phyloP scores from a whole-genome alignment of 2,329 filamentous ascomycete genomes.

The Meredithiella fracta region DNA sequence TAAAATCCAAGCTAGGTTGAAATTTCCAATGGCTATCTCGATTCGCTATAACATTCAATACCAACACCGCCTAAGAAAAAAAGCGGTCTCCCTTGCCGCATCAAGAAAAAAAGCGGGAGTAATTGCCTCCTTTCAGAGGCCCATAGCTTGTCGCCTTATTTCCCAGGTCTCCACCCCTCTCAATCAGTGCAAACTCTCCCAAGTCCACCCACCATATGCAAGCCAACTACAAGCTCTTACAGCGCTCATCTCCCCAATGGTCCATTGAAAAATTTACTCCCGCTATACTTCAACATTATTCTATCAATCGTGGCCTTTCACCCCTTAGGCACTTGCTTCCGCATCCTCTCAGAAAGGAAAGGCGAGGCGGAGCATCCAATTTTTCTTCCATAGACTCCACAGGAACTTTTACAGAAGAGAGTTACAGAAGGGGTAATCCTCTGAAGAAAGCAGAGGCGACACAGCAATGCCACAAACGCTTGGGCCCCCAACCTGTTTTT shows the following conservation, averaged over 20 bases:
- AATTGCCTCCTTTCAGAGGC: not conserved
- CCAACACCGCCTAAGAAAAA: not conserved
- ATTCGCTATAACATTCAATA: not conserved
- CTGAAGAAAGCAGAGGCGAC: not conserved
- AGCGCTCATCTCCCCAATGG: not conserved
- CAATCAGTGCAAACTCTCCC: not conserved
- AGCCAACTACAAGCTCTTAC: not conserved
- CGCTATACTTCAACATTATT: too few relatives aligned
- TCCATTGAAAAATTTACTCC: not conserved
- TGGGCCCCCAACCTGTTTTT: not conserved
- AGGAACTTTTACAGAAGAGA: not conserved
- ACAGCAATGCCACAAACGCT: not conserved
- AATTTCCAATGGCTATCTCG: not conserved
- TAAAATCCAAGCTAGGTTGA: not conserved
- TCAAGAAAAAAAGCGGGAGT: not conserved
- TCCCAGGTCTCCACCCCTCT: not conserved
- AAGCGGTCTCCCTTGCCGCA: not conserved
- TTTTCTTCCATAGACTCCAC: not conserved
- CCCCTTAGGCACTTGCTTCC: conserved; percentile 8
- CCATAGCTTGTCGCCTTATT: not conserved
- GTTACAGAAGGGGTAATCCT: not conserved
- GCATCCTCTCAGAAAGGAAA: conserved; percentile 11
- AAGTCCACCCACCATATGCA: not conserved
- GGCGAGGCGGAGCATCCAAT: conserved; percentile 5
- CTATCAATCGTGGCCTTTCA: not conserved